These are phyloP conservation scores for Trichomonas vaginalis DNA, from an alignment of 208 protist genomes.

Conservation along the genomic window DNA sequence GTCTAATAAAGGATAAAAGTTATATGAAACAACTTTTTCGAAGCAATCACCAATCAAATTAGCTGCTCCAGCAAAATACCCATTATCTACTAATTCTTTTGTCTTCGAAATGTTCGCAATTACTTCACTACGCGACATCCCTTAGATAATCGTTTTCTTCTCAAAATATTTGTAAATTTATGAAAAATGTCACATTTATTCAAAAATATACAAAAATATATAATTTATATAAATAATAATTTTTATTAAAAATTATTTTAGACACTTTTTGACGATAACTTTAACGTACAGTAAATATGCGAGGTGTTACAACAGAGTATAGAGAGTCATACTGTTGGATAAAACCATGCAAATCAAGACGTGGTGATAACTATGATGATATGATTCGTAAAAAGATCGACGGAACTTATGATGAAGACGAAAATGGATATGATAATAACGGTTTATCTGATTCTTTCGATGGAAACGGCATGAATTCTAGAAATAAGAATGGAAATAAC, in stretches of 20 bases:
- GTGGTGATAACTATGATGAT: background rate
- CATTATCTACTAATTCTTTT: background rate
- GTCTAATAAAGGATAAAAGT: background rate
- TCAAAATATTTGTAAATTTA: no score
- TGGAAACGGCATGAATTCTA: no score
- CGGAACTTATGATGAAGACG: background rate
- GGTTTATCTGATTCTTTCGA: no score
- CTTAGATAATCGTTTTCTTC: no score
- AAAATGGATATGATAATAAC: background rate
- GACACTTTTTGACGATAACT: no score
- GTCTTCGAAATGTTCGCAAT: background rate
- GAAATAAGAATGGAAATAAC: no score
- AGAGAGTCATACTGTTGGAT: background rate
- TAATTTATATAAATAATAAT: no score
- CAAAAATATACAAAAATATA: no score
- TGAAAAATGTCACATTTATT: no score
- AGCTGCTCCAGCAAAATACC: background rate
- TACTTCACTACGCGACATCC: background rate
- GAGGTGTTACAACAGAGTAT: background rate
- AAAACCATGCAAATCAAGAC: background rate
- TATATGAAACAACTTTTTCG: background rate
- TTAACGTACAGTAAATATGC: background rate
- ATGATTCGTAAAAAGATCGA: background rate
- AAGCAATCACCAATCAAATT: background rate
- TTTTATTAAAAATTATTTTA: no score